A percentile compares a stretch with the other conserved stretches of the same genome.
Conservation (phyloP, 768 basidiomycete genomes). For the Phlebiopsis flavidoalba region DNA sequence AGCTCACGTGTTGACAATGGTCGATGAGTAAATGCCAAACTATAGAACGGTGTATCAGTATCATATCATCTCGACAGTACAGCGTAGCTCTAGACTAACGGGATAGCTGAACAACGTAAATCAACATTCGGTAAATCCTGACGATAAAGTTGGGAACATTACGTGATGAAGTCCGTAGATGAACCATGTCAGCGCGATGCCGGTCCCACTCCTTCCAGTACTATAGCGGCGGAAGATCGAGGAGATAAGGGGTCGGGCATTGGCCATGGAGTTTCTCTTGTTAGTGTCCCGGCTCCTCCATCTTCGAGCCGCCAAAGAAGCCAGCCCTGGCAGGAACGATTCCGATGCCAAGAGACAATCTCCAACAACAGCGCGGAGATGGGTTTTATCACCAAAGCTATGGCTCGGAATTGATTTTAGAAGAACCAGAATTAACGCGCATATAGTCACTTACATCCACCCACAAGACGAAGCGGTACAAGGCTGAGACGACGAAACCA, state of each 20-base stretch:
- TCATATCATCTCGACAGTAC: neutral
- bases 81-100: slow-evolving; percentile 33
- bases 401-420: neutral
- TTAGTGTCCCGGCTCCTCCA: slow-evolving; percentile 77
- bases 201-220: slow-evolving; percentile 70
- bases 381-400: slow-evolving; percentile 72
- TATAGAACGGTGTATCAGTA: slow-evolving; percentile 21
- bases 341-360: slow-evolving; percentile 80
- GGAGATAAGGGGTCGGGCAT: slow-evolving; percentile 66
- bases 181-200: slow-evolving; percentile 80
- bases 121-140: neutral
- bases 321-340: slow-evolving; percentile 74
- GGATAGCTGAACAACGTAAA: slow-evolving; percentile 45
- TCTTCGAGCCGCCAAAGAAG: slow-evolving; percentile 80
- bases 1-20: slow-evolving; percentile 59
- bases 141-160: slow-evolving; percentile 21
- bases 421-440: neutral
- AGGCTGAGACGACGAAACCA: slow-evolving; percentile 74
- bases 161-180: slow-evolving; percentile 80
- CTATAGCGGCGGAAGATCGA: slow-evolving; percentile 77
- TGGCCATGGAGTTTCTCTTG: slow-evolving; percentile 76
- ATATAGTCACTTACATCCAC: slow-evolving; percentile 66
- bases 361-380: slow-evolving; percentile 86
- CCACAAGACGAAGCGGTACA: slow-evolving; percentile 79
- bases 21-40: slow-evolving; percentile 81